Evolutionary conservation across 768 basidiomycete species (phyloP), one percentile per base, ranked within the genome.

Genomic region (Phaeotremella fagi): DNA sequence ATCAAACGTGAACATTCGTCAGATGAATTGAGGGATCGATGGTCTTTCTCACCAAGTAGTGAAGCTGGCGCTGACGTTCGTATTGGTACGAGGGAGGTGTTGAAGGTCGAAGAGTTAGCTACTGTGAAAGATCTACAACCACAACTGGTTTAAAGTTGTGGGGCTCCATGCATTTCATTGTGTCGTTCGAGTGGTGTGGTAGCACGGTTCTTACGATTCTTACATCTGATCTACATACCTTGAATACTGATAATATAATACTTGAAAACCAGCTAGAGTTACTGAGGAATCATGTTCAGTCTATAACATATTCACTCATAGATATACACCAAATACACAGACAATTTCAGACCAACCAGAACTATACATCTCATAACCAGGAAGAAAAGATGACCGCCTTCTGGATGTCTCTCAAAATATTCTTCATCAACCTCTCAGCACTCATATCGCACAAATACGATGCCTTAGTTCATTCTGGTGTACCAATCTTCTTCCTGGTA

Each of bases 1-100:
- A 78, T 94, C 25, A 79, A 89, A 69, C 81, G 81, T 1, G 83
- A 76, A 27, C 38, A 41, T 41, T 76, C 90, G 3, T 78, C 82
- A 0, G 69, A 80, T 1, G 73, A 75, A 0, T 73, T 85, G 18
- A 76, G 75, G 2, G 66, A 74, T 28, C 84, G 83, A 66, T 92
- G 94, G 72, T 78, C 85, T 0, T 75, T 86, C 47, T 76, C 81
- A 7, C 59, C 56, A 37, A 48, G 44, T 11, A 45, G 52, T 16
- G 53, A 57, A 24, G 56, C 58, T 3, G 63, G 57, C 22, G 63
- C 66, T 15, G 72, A 73, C 48, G 50, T 65, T 15, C 46, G 70
- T 14, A 23, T 33, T 24, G 72, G 55, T 35, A 36, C 36, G 48
- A 58, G 61, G 14, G 46, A 63, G 54, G 38, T 61, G 6, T 31